Evolutionary conservation across 805 yeast genomes (phyloP), one percentile per base, ranked within the genome.

Genomic region (Saturnispora kantuleensis): DNA sequence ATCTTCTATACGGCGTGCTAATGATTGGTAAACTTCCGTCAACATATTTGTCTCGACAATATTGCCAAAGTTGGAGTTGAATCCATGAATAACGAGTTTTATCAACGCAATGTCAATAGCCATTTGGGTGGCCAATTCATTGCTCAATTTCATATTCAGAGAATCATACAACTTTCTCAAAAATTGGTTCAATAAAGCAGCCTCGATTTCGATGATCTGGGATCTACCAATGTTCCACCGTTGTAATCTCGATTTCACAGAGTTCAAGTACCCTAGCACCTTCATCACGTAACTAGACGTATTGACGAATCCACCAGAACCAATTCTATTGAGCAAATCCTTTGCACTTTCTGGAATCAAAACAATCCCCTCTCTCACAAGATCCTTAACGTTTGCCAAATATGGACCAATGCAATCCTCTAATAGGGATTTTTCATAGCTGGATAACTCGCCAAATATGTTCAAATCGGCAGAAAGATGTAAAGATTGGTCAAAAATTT

Each of bases 391-490:
- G 43, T 61, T 51, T 11, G 65, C 52, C 50, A 76, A 68, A 57
- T 77, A 71, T 41, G 70, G 71, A 5, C 70, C 67, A 41, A 77
- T 62, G 51, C 71, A 81, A 16, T 71, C 70, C 11, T 71, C 73
- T 51, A 79, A 78, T 5, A 82, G 64, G 1, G 73, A 71, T 10
- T 65, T 57, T 49, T 79, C 83, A 58, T 75, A 65, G 43, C 69
- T 68, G 15, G 67, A 70, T 43, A 79, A 52, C 3, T 70, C 60
- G 7, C 63, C 57, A 46, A 67, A 71, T 1, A 79, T 56, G n/a
- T 71, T 69, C 26, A 73, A 52, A 12, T 70, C 63, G 21, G 68
- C 65, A 6, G 67, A 64, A 8, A 32, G 3, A 6, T 68, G 60
- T 26, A 75, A 52, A 9, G 68, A 64, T 15, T 74, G 64, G 35